Evolutionary conservation across 371 early-diverging fungal genomes (phyloP).

Genomic region (Saksenaea vasiformis): DNA sequence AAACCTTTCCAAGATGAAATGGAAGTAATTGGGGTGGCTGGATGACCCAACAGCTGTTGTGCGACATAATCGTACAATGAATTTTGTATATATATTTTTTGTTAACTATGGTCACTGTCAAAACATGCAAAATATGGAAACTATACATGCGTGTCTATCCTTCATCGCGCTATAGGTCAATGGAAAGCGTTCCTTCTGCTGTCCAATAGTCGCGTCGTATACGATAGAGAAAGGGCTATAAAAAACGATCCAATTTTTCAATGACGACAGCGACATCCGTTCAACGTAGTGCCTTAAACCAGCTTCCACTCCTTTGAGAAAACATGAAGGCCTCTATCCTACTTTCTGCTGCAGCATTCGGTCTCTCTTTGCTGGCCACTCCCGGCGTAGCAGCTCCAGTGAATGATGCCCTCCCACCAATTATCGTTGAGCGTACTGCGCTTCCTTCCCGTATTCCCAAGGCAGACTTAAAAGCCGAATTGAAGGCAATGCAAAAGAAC

Average conservation of each 20-base stretch:
- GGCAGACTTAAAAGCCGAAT: constrained; percentile 24
- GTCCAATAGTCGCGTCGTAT: not conserved
- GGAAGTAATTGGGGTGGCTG: not conserved
- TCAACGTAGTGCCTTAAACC: not conserved
- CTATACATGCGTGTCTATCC: not conserved
- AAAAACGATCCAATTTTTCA: not conserved
- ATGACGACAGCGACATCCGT: not conserved
- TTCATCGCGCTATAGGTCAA: not conserved
- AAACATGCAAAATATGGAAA: not conserved
- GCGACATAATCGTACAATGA: not conserved
- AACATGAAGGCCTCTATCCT: not conserved
- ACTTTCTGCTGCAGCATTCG: not conserved
- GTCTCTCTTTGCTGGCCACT: not conserved
- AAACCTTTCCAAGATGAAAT: not conserved
- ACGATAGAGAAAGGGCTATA: not conserved
- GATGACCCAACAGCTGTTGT: not conserved
- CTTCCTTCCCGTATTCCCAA: constrained; percentile 23
- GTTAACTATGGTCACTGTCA: not conserved
- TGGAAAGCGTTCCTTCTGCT: not conserved
- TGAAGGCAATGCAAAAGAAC: constrained; percentile 16
- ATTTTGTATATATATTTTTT: not conserved
- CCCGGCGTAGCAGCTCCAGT: not conserved
- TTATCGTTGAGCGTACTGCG: constrained; percentile 26
- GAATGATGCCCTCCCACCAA: not conserved
- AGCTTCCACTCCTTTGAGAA: not conserved